These are phyloP conservation scores for Calocybe gangraenosa DNA, from an alignment of 768 basidiomycete species.

Conservation along the genomic window DNA sequence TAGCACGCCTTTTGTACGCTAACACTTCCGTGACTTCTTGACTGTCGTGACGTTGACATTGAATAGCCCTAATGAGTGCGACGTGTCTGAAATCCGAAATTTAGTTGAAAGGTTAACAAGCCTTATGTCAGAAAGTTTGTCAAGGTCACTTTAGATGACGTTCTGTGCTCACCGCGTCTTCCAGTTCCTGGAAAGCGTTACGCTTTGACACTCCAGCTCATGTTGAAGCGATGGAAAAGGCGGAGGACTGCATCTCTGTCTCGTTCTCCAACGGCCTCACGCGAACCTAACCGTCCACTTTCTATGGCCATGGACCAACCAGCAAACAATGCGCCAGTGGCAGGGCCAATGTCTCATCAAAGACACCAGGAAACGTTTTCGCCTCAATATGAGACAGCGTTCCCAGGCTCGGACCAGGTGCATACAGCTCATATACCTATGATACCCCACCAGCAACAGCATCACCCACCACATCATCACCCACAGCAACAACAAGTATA, in stretches of 20 bases:
- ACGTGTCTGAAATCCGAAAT: constrained; percentile 65
- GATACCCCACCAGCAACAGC: constrained; percentile 23
- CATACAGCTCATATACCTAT: constrained; percentile 19
- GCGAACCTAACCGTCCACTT: constrained; percentile 49
- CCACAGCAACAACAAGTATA: constrained; percentile 22
- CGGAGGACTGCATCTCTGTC: constrained; percentile 52
- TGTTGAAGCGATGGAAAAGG: constrained; percentile 75
- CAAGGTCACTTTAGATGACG: neutral
- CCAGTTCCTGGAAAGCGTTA: constrained; percentile 92
- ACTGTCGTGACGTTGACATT: constrained; percentile 4
- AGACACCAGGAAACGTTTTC: constrained; percentile 49
- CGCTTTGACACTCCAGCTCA: constrained; percentile 83
- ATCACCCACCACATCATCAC: constrained; percentile 21
- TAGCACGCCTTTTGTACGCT: constrained; percentile 82
- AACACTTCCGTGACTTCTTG: neutral
- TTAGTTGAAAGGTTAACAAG: constrained; percentile 76
- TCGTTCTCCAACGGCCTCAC: constrained; percentile 56
- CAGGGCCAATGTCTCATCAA: constrained; percentile 29
- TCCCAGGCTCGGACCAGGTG: constrained; percentile 26
- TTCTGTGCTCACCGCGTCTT: constrained; percentile 9
- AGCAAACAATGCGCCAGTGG: constrained; percentile 19
- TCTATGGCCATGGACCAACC: constrained; percentile 43
- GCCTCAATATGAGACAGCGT: constrained; percentile 50
- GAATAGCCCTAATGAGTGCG: constrained; percentile 78
- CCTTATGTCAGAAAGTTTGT: constrained; percentile 76